Conservation (phyloP, 371 early-diverging fungal species). For the Mucor racemosus region DNA sequence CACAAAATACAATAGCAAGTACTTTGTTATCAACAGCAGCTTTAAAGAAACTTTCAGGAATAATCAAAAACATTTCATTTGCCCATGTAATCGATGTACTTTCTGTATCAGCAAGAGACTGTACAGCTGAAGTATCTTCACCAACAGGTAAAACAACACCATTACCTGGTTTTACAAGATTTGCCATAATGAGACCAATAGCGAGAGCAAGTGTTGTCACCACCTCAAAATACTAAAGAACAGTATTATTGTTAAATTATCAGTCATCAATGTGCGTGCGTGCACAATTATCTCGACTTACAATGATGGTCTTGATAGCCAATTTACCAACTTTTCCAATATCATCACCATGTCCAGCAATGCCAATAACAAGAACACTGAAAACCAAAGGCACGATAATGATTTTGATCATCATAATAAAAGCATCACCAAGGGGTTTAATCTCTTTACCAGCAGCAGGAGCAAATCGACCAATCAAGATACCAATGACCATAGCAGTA, state of each 20-base stretch:
- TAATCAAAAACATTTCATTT: slow-evolving; percentile 57
- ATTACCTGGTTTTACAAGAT: slow-evolving; percentile 69
- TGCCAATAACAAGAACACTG: slow-evolving; percentile 63
- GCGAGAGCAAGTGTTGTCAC: slow-evolving; percentile 72
- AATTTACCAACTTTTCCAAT: slow-evolving; percentile 63
- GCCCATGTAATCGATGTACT: slow-evolving; percentile 58
- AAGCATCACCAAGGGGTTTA: slow-evolving; percentile 61
- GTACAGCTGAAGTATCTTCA: slow-evolving; percentile 21
- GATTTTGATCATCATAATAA: slow-evolving; percentile 72
- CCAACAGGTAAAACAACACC: slow-evolving; percentile 33
- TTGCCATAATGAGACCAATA: slow-evolving; percentile 73
- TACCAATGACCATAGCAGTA: slow-evolving; percentile 62
- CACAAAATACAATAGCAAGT: slow-evolving; percentile 72
- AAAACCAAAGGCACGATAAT: slow-evolving; percentile 78
- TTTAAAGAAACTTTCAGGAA: slow-evolving; percentile 60
- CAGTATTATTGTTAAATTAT: too few species aligned
- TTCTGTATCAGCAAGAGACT: slow-evolving; percentile 31
- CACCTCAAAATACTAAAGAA: slow-evolving; percentile 59
- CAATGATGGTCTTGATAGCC: slow-evolving; percentile 65
- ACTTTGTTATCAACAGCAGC: slow-evolving; percentile 60
- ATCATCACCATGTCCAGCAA: slow-evolving; percentile 76
- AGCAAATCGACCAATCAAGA: slow-evolving; percentile 64
- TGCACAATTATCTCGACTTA: too few species aligned
- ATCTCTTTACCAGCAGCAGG: slow-evolving; percentile 52
- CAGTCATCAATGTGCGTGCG: too few species aligned